These are phyloP conservation scores for Blastobotrys terrestris DNA, from an alignment of 805 yeast genomes.

Conservation along the genomic window DNA sequence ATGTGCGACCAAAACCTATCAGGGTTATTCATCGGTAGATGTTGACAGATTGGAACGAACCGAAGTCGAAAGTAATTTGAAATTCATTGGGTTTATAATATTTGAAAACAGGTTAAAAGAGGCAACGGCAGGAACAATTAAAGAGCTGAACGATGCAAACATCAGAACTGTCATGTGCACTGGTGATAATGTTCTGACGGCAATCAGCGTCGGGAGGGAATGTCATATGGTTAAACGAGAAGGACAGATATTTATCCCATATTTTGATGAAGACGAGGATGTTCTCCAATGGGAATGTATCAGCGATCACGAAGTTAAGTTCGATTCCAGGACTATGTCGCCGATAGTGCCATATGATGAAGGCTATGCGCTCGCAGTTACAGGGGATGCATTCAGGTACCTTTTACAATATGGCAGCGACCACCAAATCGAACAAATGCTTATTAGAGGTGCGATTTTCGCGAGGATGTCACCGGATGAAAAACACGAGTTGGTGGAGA, in stretches of 20 bases:
- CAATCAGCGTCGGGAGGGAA: slow-evolving; percentile 86
- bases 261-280: slow-evolving; percentile 41
- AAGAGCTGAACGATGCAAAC: slow-evolving; percentile 55
- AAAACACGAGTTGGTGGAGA: slow-evolving; percentile 90
- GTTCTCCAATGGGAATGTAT: slow-evolving; percentile 36
- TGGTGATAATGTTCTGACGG: slow-evolving; percentile 93
- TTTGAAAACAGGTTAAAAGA: slow-evolving; percentile 87
- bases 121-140: slow-evolving; percentile 56
- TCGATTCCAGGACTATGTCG: slow-evolving; percentile 59
- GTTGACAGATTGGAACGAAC: slow-evolving; percentile 42
- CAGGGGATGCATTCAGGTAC: slow-evolving; percentile 87
- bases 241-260: slow-evolving; percentile 56
- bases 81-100: slow-evolving; percentile 79
- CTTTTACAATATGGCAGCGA: slow-evolving; percentile 49
- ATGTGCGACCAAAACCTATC: slow-evolving; percentile 62
- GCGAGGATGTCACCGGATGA: slow-evolving; percentile 99
- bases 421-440: slow-evolving; percentile 44
- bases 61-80: slow-evolving; percentile 60
- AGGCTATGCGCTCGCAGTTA: slow-evolving; percentile 68
- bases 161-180: slow-evolving; percentile 93
- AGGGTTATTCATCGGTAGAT: slow-evolving; percentile 40
- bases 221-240: slow-evolving; percentile 55
- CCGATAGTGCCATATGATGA: slow-evolving; percentile 35
- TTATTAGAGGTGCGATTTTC: slow-evolving; percentile 69
- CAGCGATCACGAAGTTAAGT: slow-evolving; percentile 38